These are phyloP conservation scores for Pseudocercospora vitis DNA, from an alignment of 2,329 filamentous ascomycete species.

Conservation along the genomic window DNA sequence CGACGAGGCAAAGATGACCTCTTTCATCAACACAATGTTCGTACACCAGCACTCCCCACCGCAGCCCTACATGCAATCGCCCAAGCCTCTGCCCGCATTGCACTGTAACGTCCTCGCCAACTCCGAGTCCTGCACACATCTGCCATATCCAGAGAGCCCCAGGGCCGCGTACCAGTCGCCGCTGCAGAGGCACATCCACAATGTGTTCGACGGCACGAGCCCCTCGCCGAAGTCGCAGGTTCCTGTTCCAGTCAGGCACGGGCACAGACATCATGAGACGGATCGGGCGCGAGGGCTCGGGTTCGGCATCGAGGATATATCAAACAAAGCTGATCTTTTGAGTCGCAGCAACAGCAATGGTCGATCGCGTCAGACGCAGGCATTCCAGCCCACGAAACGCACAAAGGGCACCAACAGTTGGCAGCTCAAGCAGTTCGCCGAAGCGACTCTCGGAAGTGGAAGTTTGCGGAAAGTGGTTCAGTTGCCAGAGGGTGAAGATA, in stretches of 20 bases:
- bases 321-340: slow-evolving; percentile 40
- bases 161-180: slow-evolving; percentile 35
- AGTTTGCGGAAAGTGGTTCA: slow-evolving; percentile 95
- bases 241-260: slow-evolving; percentile 23
- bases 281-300: slow-evolving; percentile 20
- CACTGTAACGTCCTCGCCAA: slow-evolving; percentile 45
- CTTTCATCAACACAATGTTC: slow-evolving; percentile 80
- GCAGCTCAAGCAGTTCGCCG: slow-evolving; percentile 95
- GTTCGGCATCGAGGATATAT: slow-evolving; percentile 30
- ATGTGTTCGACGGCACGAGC: slow-evolving; percentile 27
- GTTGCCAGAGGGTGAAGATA: slow-evolving; percentile 92
- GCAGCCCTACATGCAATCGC: slow-evolving; percentile 38
- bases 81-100: slow-evolving; percentile 45
- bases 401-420: slow-evolving; percentile 87
- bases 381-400: slow-evolving; percentile 83
- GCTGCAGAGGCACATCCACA: slow-evolving; percentile 37
- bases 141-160: slow-evolving; percentile 34
- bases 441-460: slow-evolving; percentile 91
- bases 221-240: slow-evolving; percentile 17
- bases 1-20: slow-evolving; percentile 59
- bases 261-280: slow-evolving; percentile 29
- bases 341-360: slow-evolving; percentile 42
- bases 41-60: slow-evolving; percentile 45
- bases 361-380: slow-evolving; percentile 72
- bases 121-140: slow-evolving; percentile 42